Base-by-base conservation (phyloP, 768 basidiomycete genomes). In the Kwoniella newhampshirensis region DNA sequence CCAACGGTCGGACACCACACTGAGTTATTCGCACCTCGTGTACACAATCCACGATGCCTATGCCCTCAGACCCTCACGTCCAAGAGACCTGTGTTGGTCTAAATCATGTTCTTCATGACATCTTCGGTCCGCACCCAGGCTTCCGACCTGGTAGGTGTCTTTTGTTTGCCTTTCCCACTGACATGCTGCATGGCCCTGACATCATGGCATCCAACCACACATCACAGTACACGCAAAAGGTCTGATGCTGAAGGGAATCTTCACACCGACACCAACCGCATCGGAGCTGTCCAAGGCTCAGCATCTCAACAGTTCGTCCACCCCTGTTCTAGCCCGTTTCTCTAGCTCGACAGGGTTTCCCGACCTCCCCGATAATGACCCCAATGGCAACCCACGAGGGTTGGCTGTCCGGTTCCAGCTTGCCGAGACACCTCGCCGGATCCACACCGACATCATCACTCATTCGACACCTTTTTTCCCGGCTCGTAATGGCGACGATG, bases 381-480 rank as follows among this genome's bases (percentile, higher is more conserved):
- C 62, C 6, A 66, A 60, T 40, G 57, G 46, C 28, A 59, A 66
- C 36, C 65, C 65, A 17, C 62, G 62, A 26, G 65, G 65, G 1
- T 46, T 66, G 12, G 62, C 62, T 26, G 32, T 63, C 17, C 57
- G 65, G 11, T 66, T 66, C 54, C 17, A 41, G 15, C 46, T 60
- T 18, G 62, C 46, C 20, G 32, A 51, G 13, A n/a, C n/a, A n/a
- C n/a, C n/a, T n/a, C n/a, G n/a, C n/a, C 45, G 49, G 26, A 21
- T 17, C 13, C 65, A 66, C 49, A 66, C 65, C n/a, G 65, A 66
- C 50, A 66, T 66, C 58, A 44, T 66, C 59, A 43, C 59, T 20
- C 65, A 66, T 30, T 56, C 58, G 12, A 57, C 62, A 2, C 54
- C 53, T 25, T 51, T 45, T 13, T 66, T 66, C 62, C 65, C 65